phyloP scores from a whole-genome alignment of 2,329 filamentous ascomycete genomes.

The Neofusicoccum ribis region DNA sequence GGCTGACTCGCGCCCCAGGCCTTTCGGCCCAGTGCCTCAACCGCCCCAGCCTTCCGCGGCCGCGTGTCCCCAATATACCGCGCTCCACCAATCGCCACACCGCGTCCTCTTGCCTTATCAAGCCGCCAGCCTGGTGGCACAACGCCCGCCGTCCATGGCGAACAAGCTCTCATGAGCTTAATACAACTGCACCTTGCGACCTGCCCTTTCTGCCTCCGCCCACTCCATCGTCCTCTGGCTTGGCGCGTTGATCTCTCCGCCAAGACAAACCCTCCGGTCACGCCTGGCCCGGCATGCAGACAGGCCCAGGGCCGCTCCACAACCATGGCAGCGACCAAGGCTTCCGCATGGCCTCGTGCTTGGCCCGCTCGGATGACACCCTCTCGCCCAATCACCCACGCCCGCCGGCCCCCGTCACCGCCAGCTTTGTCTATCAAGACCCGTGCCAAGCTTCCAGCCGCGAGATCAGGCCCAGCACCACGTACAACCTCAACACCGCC shows the following conservation, averaged over 20 bases:
- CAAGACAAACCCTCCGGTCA: neutral
- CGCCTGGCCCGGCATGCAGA: neutral
- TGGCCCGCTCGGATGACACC: slow-evolving; percentile 8
- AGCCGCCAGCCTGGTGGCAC: neutral
- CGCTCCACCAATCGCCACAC: slow-evolving; percentile 8
- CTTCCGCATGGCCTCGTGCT: slow-evolving; percentile 7
- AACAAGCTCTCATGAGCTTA: slow-evolving; percentile 8
- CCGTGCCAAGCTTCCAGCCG: neutral
- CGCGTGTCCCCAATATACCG: slow-evolving; percentile 11
- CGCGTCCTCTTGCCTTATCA: neutral
- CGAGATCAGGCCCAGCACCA: neutral
- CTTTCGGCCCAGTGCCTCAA: neutral
- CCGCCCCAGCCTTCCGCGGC: slow-evolving; percentile 2
- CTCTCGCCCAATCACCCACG: slow-evolving; percentile 5
- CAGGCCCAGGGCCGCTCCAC: neutral
- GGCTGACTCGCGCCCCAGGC: slow-evolving; percentile 16
- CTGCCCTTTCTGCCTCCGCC: slow-evolving; percentile 13
- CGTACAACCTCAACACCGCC: neutral
- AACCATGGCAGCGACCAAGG: neutral
- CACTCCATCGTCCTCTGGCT: neutral
- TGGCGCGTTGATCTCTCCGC: slow-evolving; percentile 2
- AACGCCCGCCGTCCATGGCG: neutral
- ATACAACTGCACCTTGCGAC: slow-evolving; percentile 15
- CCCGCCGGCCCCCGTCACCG: neutral
- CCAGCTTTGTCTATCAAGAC: neutral